Evolutionary conservation across 192 early-diverging fungal genomes (phyloP), one percentile per base, ranked within the genome.

Genomic region (Backusella macrospora): DNA sequence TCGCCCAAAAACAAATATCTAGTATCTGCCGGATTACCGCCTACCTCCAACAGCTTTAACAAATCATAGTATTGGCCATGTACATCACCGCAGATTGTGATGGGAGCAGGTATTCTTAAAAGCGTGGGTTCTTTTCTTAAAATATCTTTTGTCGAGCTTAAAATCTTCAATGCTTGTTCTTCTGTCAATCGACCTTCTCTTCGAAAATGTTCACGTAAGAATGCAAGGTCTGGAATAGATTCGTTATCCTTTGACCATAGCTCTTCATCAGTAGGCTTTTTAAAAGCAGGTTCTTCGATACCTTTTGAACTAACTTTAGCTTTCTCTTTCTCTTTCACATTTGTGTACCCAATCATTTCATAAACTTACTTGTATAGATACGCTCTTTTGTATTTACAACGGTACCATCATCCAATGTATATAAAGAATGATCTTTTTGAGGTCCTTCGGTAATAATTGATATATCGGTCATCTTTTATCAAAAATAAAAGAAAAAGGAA

Each of bases 21-120:
- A 62, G 94, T 94, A 5, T 83, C 87, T 15, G 84, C 78, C 6
- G 98, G 98, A 59, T 90, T 82, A 4, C 98, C 98, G 82, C 96
- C 96, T 68, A 93, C 83, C 72, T 96, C 87, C 74, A 99, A 96
- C 21, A 99, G 94, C 76, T 99, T 91, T 23, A 96, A 77, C 74
- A 99, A 88, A 78, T 99, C 98, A 81, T 97, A 99, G 82, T 88
- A 99, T 86, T 99, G 98, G 0, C 96, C 82, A 79, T 98, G 96
- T 68, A 98, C 90, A 80, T 98, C 96, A 39, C 96, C 96, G 79
- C 95, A 97, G 7, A 98, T 92, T 7, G 96, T 98, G 42, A 98
- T 89, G 7, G 96, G 96, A 34, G 95, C 92, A 73, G 92, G 90
- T 45, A 98, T 83, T 65, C 94, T 91, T 62, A 97, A 79, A 70